Percentiles rank a stretch among this genome's conserved stretches.
Conservation (phyloP, 2,329 filamentous ascomycete genomes). For the Hypoxylon rubiginosum region DNA sequence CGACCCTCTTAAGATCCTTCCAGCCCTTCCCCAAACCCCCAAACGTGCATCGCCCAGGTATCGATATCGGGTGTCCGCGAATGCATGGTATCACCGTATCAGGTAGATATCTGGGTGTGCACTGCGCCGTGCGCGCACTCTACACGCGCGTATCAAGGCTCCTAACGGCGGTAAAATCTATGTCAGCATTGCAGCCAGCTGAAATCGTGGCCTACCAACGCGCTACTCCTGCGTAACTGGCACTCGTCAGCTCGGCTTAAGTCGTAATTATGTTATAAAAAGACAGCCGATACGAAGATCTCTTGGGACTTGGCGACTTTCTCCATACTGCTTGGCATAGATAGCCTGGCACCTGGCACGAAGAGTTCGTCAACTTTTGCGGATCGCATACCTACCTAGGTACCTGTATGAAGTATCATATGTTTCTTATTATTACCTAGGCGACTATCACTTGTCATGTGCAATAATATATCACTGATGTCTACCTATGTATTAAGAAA, state of each 20-base stretch:
- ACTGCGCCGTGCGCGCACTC: neutral
- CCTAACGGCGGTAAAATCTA: neutral
- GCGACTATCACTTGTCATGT: too few relatives aligned
- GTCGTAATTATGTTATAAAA: conserved; percentile 10
- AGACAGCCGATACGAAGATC: conserved; percentile 30
- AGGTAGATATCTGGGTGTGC: neutral
- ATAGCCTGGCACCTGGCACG: conserved; percentile 10
- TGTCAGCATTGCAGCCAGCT: conserved; percentile 30
- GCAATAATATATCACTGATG: neutral
- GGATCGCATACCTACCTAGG: conserved; percentile 18
- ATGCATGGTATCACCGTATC: neutral
- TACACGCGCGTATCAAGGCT: neutral
- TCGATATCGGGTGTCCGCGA: neutral
- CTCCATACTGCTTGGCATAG: conserved; percentile 33
- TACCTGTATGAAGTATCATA: neutral
- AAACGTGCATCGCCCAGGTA: neutral
- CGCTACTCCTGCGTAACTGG: conserved; percentile 17
- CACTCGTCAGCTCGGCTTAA: neutral
- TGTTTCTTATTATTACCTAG: too few relatives aligned
- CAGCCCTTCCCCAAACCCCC: conserved; percentile 3
- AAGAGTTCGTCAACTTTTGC: conserved; percentile 16
- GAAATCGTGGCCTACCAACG: neutral
- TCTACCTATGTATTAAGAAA: neutral
- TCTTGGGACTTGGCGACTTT: conserved; percentile 36
- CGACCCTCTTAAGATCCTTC: too few relatives aligned